Evolutionary conservation across 2,329 filamentous ascomycete genomes (phyloP).

Genomic region (Aureobasidium vineae): DNA sequence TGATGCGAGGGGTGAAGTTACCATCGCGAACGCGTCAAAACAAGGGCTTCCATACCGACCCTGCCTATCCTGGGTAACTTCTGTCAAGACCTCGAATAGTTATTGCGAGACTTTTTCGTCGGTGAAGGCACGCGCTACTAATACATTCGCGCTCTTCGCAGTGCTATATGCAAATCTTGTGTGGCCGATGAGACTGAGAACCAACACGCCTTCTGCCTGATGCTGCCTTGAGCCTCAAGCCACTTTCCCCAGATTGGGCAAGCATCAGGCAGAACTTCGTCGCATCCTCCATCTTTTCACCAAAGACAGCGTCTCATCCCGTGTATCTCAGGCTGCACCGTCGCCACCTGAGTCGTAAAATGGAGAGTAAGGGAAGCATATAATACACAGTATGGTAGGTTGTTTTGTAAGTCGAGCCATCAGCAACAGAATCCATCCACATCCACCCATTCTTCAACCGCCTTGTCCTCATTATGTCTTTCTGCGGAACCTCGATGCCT

Average conservation of each 20-base stretch:
- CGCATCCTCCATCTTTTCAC: neutral
- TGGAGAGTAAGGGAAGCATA: neutral
- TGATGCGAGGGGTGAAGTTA: neutral
- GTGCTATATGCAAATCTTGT: neutral
- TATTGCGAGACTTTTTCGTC: neutral
- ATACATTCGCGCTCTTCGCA: too few species aligned
- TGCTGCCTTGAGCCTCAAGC: conserved; percentile 2
- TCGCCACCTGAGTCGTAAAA: neutral
- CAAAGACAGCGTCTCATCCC: neutral
- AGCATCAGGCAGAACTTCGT: conserved; percentile 13
- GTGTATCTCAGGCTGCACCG: neutral
- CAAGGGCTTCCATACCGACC: neutral
- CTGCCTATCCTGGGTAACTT: neutral
- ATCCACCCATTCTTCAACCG: neutral
- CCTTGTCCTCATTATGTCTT: neutral
- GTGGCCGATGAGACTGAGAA: neutral
- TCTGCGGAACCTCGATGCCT: neutral
- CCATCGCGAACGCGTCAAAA: neutral
- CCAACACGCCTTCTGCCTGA: conserved; percentile 2
- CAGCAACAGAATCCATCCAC: neutral
- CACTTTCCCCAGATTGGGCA: neutral
- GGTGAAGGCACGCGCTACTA: neutral
- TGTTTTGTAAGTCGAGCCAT: neutral
- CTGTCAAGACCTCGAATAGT: too few species aligned
- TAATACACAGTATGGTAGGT: neutral